phyloP scores from a whole-genome alignment of 768 basidiomycete genomes.

The Russula ochroleuca region DNA sequence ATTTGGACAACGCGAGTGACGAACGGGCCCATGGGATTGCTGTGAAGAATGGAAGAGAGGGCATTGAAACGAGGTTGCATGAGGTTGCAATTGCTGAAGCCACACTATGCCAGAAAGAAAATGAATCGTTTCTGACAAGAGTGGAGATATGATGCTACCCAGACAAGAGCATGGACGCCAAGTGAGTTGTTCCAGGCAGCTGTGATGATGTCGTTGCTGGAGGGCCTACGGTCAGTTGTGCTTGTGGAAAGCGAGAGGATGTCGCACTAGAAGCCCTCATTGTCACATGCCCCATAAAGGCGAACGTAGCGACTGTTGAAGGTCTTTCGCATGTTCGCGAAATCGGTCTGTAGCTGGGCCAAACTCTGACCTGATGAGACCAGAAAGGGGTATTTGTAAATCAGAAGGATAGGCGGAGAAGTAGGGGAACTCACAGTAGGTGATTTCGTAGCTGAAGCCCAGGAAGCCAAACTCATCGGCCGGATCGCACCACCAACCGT shows the following conservation, averaged over 20 bases:
- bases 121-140: neutral
- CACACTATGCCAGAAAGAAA: slow-evolving; percentile 28
- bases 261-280: slow-evolving; percentile 39
- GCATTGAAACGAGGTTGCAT: slow-evolving; percentile 28
- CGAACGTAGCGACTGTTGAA: slow-evolving; percentile 65
- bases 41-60: slow-evolving; percentile 31
- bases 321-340: slow-evolving; percentile 51
- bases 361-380: slow-evolving; percentile 50
- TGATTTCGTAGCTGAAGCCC: slow-evolving; percentile 72
- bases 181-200: slow-evolving; percentile 64
- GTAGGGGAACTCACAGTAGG: slow-evolving; percentile 44
- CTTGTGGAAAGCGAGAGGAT: neutral
- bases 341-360: slow-evolving; percentile 49
- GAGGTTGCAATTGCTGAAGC: slow-evolving; percentile 30
- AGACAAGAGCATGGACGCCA: slow-evolving; percentile 67
- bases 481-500: slow-evolving; percentile 50
- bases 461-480: slow-evolving; percentile 67
- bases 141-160: slow-evolving; percentile 43
- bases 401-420: neutral
- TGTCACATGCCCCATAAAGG: slow-evolving; percentile 41
- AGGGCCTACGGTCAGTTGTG: slow-evolving; percentile 19
- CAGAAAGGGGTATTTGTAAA: neutral
- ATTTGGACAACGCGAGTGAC: slow-evolving; percentile 65
- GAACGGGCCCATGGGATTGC: slow-evolving; percentile 46
- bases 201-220: slow-evolving; percentile 54